These are phyloP conservation scores for Phellinidium pouzarii DNA, from an alignment of 1,284 basidiomycete species.

Conservation along the genomic window DNA sequence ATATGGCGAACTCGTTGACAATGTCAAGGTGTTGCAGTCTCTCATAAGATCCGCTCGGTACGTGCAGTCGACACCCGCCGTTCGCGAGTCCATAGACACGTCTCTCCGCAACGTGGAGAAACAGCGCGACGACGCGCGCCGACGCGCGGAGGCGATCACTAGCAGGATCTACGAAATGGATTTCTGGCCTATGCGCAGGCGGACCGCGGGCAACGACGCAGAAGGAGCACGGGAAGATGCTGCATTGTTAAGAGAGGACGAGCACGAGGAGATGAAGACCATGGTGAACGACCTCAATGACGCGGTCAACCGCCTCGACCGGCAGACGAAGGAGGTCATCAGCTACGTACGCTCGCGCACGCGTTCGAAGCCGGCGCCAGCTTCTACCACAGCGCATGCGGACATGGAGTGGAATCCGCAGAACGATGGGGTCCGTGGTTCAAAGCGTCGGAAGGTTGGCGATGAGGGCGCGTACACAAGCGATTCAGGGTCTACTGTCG, in stretches of 20 bases:
- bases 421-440: background rate
- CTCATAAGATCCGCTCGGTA: background rate
- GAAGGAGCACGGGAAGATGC: background rate
- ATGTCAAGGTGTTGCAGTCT: constrained; percentile 3
- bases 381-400: background rate
- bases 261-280: constrained; percentile 26
- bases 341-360: constrained; percentile 19
- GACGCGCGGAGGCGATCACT: constrained; percentile 26
- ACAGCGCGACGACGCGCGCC: constrained; percentile 28
- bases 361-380: constrained; percentile 1
- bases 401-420: constrained; percentile 14
- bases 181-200: constrained; percentile 34
- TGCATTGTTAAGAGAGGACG: constrained; percentile 19
- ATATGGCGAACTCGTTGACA: background rate
- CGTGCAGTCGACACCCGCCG: background rate
- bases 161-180: constrained; percentile 29
- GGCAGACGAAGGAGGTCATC: constrained; percentile 8
- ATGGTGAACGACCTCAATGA: constrained; percentile 25
- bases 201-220: constrained; percentile 18
- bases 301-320: constrained; percentile 12
- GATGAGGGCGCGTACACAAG: constrained; percentile 10
- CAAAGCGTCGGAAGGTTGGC: constrained; percentile 11
- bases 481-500: background rate
- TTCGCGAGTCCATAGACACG: background rate
- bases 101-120: constrained; percentile 18